Base-by-base conservation (phyloP, 306 rosid genomes). In the Vigna radiata region DNA sequence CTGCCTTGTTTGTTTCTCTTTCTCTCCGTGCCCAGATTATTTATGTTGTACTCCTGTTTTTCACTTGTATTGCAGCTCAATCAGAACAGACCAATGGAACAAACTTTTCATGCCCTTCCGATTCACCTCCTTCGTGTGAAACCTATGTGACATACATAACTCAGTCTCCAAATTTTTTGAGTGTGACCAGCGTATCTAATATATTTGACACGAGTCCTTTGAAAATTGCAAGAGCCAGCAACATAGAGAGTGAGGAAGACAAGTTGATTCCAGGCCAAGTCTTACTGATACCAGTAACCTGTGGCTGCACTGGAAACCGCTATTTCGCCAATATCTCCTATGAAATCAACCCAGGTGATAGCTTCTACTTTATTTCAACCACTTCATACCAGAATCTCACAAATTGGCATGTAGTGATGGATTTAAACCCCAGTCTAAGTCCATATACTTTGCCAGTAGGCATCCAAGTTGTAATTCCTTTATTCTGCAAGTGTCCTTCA, bases 401-500 rank as follows among this genome's bases (percentile, higher is more conserved):
- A 8, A 73, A 77, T 46, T 88, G 87, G 88, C 77, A 16, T 0
- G 75, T 6, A 50, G 87, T 81, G 59, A 1, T 4, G 46, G 81
- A 80, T 53, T 54, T 79, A 27, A 90, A 89, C 77, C 98, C 88
- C 0, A 0, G n/a, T 66, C 55, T 87, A 68, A 46, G n/a, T n/a
- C 89, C 94, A 52, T 11, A 0, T 58, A 27, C 44, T 29, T 72
- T 94, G 81, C 75, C 73, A 43, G 6, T 16, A 16, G 89, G 88
- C 16, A 47, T 64, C 71, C 36, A 87, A 82, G 82, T 91, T 17
- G 75, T 76, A 3, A 75, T 90, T 65, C 97, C 96, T 77, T 82
- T 90, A 84, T 83, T 84, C 85, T 90, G 98, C 68, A 84, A 73
- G 53, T 94, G 96, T 78, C 92, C 96, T 47, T 87, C 96, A 2